A percentile compares a stretch with the other conserved stretches of the same genome.
These are phyloP conservation scores for Crithidia thermophila DNA, from an alignment of 208 protist genomes.

Conservation along the genomic window DNA sequence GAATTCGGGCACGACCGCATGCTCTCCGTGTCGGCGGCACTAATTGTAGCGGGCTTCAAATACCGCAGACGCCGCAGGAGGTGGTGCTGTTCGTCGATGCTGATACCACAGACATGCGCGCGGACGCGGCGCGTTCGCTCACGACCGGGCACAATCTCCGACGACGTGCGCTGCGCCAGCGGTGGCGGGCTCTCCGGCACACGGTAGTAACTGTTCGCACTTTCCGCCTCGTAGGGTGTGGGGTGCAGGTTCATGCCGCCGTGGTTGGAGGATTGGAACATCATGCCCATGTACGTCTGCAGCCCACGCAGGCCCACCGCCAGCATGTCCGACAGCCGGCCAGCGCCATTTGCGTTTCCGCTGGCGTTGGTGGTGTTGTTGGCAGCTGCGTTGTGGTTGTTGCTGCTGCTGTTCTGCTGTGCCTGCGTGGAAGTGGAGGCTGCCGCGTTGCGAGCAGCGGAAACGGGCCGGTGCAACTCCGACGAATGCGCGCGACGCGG, in stretches of 20 bases:
- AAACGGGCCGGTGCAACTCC: background rate
- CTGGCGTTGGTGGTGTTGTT: background rate
- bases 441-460: background rate
- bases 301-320: slow-evolving; percentile 14
- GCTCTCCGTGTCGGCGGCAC: slow-evolving; percentile 5
- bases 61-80: slow-evolving; percentile 24
- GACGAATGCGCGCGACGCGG: slow-evolving; percentile 1
- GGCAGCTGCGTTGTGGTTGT: background rate
- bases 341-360: background rate
- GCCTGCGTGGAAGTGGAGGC: no score
- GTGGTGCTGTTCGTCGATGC: slow-evolving; percentile 11
- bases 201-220: slow-evolving; percentile 7
- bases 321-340: background rate
- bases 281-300: slow-evolving; percentile 25
- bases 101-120: slow-evolving; percentile 13
- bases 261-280: slow-evolving; percentile 6
- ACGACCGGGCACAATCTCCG: background rate
- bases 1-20: background rate
- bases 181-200: slow-evolving; percentile 1
- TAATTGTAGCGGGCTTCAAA: background rate
- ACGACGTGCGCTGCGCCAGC: background rate
- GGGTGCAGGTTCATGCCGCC: background rate
- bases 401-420: background rate
- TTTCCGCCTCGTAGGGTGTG: slow-evolving; percentile 3
- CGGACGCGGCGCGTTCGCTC: background rate